phyloP scores from a whole-genome alignment of 768 basidiomycete genomes.

The Auricularia sp. region DNA sequence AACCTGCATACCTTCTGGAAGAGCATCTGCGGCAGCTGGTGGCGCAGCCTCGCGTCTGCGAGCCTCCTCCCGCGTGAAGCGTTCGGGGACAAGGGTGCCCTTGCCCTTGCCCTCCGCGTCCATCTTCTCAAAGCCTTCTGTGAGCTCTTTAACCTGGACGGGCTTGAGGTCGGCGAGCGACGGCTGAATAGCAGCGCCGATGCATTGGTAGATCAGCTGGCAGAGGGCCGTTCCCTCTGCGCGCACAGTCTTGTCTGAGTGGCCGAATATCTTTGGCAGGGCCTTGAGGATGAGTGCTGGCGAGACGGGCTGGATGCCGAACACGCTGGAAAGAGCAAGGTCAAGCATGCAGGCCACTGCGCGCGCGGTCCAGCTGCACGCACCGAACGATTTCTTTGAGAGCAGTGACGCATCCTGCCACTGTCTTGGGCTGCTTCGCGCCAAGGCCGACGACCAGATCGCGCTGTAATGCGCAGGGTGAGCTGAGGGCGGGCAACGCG shows the following conservation, averaged over 20 bases:
- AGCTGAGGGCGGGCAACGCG: neutral
- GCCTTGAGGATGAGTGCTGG: constrained; percentile 75
- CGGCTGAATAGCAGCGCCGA: constrained; percentile 75
- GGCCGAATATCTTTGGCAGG: constrained; percentile 88
- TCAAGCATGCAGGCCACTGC: neutral
- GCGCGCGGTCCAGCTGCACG: constrained; percentile 17
- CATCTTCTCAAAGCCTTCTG: constrained; percentile 77
- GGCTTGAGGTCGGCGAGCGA: constrained; percentile 88
- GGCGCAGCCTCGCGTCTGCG: constrained; percentile 39
- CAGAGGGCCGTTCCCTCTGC: constrained; percentile 77
- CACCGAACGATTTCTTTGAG: constrained; percentile 82
- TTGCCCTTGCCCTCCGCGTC: constrained; percentile 81
- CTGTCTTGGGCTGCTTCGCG: constrained; percentile 92
- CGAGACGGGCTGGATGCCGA: constrained; percentile 67
- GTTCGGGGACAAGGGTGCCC: constrained; percentile 67
- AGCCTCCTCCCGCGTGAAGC: constrained; percentile 67
- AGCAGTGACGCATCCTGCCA: constrained; percentile 66
- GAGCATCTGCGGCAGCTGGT: constrained; percentile 27
- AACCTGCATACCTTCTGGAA: constrained; percentile 32
- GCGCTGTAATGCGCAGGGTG: neutral
- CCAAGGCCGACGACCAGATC: constrained; percentile 77
- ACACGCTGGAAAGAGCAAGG: constrained; percentile 40
- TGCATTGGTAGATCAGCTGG: constrained; percentile 72
- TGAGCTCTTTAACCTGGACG: constrained; percentile 92
- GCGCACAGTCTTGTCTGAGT: constrained; percentile 91